Percentiles rank a stretch among this genome's conserved stretches.
These are phyloP conservation scores for Neoboletus magnificus DNA, from an alignment of 768 basidiomycete genomes.

Conservation along the genomic window DNA sequence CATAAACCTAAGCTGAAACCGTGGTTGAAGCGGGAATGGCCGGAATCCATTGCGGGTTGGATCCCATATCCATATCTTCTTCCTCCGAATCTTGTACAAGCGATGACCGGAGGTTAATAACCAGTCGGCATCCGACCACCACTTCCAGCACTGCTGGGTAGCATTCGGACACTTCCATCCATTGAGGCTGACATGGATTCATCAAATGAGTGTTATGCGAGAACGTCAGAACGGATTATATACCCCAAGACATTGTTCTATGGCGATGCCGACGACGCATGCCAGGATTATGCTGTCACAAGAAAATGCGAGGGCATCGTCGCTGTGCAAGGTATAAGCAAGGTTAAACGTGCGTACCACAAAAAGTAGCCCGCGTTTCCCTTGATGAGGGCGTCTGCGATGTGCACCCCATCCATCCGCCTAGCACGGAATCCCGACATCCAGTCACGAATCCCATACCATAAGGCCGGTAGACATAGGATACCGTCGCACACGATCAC, in stretches of 20 bases:
- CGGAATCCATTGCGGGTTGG: not conserved
- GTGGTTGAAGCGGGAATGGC: not conserved
- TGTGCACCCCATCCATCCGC: not conserved
- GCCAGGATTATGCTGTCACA: slow-evolving; percentile 9
- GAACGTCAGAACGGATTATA: not conserved
- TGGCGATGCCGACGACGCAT: not conserved
- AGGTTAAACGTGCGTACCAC: slow-evolving; percentile 3
- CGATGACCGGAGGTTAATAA: slow-evolving; percentile 1
- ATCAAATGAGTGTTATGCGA: no score
- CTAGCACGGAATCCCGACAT: not conserved
- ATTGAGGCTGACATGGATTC: not conserved
- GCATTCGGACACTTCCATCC: not conserved
- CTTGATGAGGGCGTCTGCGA: slow-evolving; percentile 10
- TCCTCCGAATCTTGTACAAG: not conserved
- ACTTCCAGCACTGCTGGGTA: slow-evolving; percentile 2
- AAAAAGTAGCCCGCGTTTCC: slow-evolving; percentile 16
- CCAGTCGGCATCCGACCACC: slow-evolving; percentile 11
- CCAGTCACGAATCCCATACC: not conserved
- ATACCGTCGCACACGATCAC: slow-evolving; percentile 7
- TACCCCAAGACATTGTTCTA: not conserved
- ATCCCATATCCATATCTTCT: not conserved
- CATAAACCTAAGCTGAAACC: not conserved
- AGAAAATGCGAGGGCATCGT: not conserved
- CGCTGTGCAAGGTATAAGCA: no score
- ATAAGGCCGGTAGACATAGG: slow-evolving; percentile 4